These are phyloP conservation scores for Urochloa ruziziensis DNA, from an alignment of 176 grass and related monocot species.

Conservation along the genomic window DNA sequence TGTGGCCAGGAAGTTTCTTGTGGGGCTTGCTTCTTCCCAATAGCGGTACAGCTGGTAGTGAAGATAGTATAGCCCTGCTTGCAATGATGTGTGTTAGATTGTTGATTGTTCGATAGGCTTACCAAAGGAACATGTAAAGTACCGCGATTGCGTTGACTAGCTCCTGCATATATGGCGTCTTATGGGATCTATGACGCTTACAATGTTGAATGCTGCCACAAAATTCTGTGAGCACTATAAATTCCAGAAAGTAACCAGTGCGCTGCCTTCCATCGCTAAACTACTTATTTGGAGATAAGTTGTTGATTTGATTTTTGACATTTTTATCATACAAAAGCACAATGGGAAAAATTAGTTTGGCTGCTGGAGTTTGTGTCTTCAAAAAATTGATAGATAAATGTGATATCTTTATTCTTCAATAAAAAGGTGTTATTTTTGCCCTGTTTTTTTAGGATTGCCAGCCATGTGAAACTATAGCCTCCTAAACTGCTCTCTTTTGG, in stretches of 20 bases:
- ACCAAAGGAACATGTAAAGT: constrained; percentile 8
- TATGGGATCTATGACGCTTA: not conserved
- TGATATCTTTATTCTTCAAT: not conserved
- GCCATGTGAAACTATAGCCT: not conserved
- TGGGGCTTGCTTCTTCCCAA: constrained; percentile 11
- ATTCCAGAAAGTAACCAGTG: not conserved
- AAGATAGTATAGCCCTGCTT: not conserved
- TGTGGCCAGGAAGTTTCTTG: constrained; percentile 7
- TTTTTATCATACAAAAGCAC: not conserved
- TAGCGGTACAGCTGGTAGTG: not conserved
- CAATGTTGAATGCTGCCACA: not conserved
- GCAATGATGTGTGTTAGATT: not conserved
- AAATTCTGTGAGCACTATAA: not conserved
- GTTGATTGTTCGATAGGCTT: not conserved
- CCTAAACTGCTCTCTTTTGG: not conserved
- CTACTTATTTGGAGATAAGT: not conserved
- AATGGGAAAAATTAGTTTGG: not conserved
- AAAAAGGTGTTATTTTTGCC: not conserved
- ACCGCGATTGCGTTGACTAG: no score
- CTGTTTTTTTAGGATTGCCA: not conserved
- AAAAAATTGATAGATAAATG: not conserved
- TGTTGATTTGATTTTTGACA: constrained; percentile 4
- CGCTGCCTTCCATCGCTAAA: not conserved
- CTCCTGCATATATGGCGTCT: not conserved
- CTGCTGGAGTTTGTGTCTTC: not conserved